Conservation (phyloP, 1,139 yeast genomes). For the Petasospora rhodanensis region DNA sequence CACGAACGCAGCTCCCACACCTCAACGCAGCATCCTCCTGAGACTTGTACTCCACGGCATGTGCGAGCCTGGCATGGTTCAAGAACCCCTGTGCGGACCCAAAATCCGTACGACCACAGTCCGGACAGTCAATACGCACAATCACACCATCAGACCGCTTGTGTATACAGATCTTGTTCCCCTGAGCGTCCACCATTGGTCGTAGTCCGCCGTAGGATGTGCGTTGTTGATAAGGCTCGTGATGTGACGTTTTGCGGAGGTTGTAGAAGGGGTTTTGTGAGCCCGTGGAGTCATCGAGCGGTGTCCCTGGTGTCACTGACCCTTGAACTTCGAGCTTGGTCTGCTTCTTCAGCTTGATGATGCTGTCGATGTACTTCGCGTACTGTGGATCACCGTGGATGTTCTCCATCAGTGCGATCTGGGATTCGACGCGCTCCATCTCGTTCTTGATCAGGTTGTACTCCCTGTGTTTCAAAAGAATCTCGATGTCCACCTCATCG, state of each 20-base stretch:
- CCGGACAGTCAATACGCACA: conserved; percentile 64
- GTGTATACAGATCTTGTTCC: conserved; percentile 47
- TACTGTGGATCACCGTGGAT: conserved; percentile 44
- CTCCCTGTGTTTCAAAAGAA: conserved; percentile 66
- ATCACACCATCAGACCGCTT: conserved; percentile 69
- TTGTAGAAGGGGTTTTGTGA: conserved; percentile 11
- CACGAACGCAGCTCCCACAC: conserved; percentile 60
- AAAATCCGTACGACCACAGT: conserved; percentile 64
- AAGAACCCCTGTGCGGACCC: conserved; percentile 78
- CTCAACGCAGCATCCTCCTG: conserved; percentile 72
- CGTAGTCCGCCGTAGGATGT: conserved; percentile 31
- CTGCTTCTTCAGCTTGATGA: conserved; percentile 11
- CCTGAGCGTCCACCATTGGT: conserved; percentile 31
- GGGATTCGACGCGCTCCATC: conserved; percentile 60
- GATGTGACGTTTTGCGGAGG: conserved; percentile 11
- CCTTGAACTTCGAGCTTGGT: conserved; percentile 33
- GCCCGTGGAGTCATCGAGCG: background rate
- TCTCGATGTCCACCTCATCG: conserved; percentile 59
- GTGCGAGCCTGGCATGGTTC: conserved; percentile 73
- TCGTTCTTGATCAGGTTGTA: conserved; percentile 55
- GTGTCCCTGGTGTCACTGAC: conserved; percentile 17
- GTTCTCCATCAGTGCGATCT: conserved; percentile 48
- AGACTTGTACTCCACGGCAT: conserved; percentile 63
- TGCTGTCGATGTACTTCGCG: conserved; percentile 15
- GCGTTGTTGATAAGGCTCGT: conserved; percentile 15